Percentiles rank a stretch among this genome's conserved stretches.
These are phyloP conservation scores for Talaromyces piceae DNA, from an alignment of 2,329 filamentous ascomycete species.

Conservation along the genomic window DNA sequence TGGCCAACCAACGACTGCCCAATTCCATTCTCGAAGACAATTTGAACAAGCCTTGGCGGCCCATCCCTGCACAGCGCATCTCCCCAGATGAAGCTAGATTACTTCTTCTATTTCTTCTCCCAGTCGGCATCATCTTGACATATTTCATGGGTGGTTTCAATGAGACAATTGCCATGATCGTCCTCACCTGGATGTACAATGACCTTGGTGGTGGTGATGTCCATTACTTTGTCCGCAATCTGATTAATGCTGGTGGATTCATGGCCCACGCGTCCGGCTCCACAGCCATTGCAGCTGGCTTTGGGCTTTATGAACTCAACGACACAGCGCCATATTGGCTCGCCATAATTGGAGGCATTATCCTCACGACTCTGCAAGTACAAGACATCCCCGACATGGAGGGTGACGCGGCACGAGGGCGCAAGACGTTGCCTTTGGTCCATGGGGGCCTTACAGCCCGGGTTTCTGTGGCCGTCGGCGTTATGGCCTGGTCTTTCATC, in stretches of 20 bases:
- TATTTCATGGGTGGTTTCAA: constrained; percentile 10
- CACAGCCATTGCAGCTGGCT: constrained; percentile 16
- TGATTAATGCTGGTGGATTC: constrained; percentile 25
- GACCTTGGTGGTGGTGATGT: constrained; percentile 19
- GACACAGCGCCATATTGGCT: constrained; percentile 4
- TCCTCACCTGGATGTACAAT: constrained; percentile 15
- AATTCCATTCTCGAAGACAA: constrained; percentile 30
- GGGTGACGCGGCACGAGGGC: constrained; percentile 18
- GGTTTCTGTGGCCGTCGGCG: neutral
- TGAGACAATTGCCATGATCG: constrained; percentile 7
- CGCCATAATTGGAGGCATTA: constrained; percentile 15
- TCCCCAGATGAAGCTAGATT: constrained; percentile 11
- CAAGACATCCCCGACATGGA: constrained; percentile 32
- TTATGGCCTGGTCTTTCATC: neutral
- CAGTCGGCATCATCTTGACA: neutral
- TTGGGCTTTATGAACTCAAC: neutral
- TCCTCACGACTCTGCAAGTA: constrained; percentile 31
- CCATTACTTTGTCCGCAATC: constrained; percentile 21
- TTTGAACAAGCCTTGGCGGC: constrained; percentile 36
- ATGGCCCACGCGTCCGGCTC: constrained; percentile 22
- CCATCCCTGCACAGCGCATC: constrained; percentile 21
- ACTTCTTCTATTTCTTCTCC: constrained; percentile 10
- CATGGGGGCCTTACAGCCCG: neutral
- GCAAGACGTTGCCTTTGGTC: constrained; percentile 11
- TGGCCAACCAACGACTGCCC: constrained; percentile 33